phyloP scores from a whole-genome alignment of 805 yeast species.

The Candida hungchunana region DNA sequence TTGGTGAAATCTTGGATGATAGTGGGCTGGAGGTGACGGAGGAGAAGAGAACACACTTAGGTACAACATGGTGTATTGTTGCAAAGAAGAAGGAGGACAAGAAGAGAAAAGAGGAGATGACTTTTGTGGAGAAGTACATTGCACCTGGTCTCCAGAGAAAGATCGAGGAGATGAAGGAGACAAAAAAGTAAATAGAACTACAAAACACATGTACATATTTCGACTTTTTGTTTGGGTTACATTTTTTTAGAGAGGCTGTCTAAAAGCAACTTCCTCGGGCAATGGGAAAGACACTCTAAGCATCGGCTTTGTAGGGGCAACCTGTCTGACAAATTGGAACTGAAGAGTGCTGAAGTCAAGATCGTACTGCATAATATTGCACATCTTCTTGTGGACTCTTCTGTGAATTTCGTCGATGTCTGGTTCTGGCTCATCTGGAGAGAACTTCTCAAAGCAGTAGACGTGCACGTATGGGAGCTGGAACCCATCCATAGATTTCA shows the following conservation, averaged over 20 bases:
- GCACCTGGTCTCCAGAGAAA: slow-evolving; percentile 32
- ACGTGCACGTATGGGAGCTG: slow-evolving; percentile 75
- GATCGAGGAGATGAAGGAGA: slow-evolving; percentile 18
- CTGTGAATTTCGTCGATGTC: slow-evolving; percentile 57
- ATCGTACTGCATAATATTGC: slow-evolving; percentile 39
- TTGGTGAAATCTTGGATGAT: slow-evolving; percentile 78
- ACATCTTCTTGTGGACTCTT: slow-evolving; percentile 57
- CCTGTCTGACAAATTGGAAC: slow-evolving; percentile 87
- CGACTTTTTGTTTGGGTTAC: not conserved
- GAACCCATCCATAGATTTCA: slow-evolving; percentile 40
- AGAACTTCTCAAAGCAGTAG: slow-evolving; percentile 88
- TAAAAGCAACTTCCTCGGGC: slow-evolving; percentile 63
- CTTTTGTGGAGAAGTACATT: slow-evolving; percentile 47
- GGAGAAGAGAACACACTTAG: slow-evolving; percentile 79
- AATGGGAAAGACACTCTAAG: slow-evolving; percentile 77
- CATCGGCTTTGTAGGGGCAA: slow-evolving; percentile 97
- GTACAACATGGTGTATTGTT: slow-evolving; percentile 85
- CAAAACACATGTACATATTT: slow-evolving; percentile 8
- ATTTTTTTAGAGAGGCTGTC: too few species aligned
- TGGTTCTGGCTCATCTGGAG: slow-evolving; percentile 70
- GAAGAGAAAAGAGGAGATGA: slow-evolving; percentile 41
- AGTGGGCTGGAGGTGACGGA: slow-evolving; percentile 81
- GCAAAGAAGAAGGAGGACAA: slow-evolving; percentile 73
- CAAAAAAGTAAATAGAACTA: slow-evolving; percentile 1
- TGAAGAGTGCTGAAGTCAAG: slow-evolving; percentile 42